Evolutionary conservation across 1,284 basidiomycete species (phyloP).

Genomic region (Cryptococcus hybrid): DNA sequence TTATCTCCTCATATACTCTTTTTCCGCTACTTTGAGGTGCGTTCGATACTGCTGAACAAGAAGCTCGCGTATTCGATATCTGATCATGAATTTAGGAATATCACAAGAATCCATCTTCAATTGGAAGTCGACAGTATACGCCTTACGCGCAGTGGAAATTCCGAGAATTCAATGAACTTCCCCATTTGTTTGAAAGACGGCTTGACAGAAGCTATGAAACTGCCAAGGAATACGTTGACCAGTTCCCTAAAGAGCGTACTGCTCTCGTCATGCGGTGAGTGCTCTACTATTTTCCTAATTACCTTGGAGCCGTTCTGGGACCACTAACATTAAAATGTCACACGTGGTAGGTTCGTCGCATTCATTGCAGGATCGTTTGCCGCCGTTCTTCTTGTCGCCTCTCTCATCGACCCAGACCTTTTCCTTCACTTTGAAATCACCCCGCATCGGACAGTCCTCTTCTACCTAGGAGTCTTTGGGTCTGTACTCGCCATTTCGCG

Average conservation of each 20-base stretch:
- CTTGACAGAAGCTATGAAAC: slow-evolving; percentile 83
- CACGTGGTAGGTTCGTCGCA: slow-evolving; percentile 71
- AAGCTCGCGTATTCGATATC: background rate
- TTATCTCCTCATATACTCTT: slow-evolving; percentile 96
- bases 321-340: background rate
- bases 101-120: slow-evolving; percentile 94
- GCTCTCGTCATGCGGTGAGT: slow-evolving; percentile 81
- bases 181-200: slow-evolving; percentile 84
- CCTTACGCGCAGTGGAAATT: slow-evolving; percentile 98
- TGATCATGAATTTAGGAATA: slow-evolving; percentile 67
- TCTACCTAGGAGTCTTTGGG: slow-evolving; percentile 87
- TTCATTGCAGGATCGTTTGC: slow-evolving; percentile 96
- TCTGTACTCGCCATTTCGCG: slow-evolving; percentile 82
- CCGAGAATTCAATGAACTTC: slow-evolving; percentile 96
- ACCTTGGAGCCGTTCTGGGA: background rate
- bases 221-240: slow-evolving; percentile 93
- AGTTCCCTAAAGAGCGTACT: slow-evolving; percentile 93
- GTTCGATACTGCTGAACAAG: slow-evolving; percentile 21
- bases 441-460: slow-evolving; percentile 84
- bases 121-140: slow-evolving; percentile 89
- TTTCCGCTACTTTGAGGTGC: slow-evolving; percentile 98
- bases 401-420: slow-evolving; percentile 86
- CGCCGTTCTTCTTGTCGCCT: slow-evolving; percentile 85
- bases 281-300: background rate
- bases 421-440: slow-evolving; percentile 95